Conservation (phyloP, 1,284 basidiomycete species). For the Malassezia furfur region DNA sequence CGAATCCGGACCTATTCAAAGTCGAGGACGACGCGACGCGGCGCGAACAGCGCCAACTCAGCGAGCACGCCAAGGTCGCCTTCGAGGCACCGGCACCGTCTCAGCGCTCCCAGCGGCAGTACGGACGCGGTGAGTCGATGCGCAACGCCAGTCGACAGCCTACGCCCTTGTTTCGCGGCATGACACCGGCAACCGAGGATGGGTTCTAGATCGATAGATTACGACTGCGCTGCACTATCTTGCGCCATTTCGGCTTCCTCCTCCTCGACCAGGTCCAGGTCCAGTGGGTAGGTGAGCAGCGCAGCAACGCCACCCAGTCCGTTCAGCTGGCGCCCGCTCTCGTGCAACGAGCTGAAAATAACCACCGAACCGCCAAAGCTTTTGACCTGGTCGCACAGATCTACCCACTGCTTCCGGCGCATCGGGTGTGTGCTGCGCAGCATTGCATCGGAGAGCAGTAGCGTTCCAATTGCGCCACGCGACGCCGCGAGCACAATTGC, state of each 20-base stretch:
- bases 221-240: neutral
- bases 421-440: slow-evolving; percentile 57
- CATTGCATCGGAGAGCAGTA: slow-evolving; percentile 88
- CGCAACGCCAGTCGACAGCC: neutral
- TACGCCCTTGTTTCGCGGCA: slow-evolving; percentile 15
- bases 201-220: neutral
- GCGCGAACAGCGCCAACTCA: slow-evolving; percentile 5
- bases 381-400: slow-evolving; percentile 77
- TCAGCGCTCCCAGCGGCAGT: neutral
- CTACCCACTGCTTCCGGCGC: slow-evolving; percentile 61
- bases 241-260: slow-evolving; percentile 52
- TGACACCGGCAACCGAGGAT: slow-evolving; percentile 3
- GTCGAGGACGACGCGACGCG: slow-evolving; percentile 10
- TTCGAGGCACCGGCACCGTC: neutral
- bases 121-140: neutral
- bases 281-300: slow-evolving; percentile 88
- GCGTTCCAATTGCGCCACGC: slow-evolving; percentile 82
- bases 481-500: slow-evolving; percentile 85
- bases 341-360: slow-evolving; percentile 98
- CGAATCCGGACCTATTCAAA: slow-evolving; percentile 6
- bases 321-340: slow-evolving; percentile 78
- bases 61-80: neutral
- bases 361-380: slow-evolving; percentile 82
- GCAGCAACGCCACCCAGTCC: slow-evolving; percentile 90
- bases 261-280: slow-evolving; percentile 61